Base-by-base conservation (phyloP, 768 basidiomycete genomes). In the Macrolepiota dolichaula region DNA sequence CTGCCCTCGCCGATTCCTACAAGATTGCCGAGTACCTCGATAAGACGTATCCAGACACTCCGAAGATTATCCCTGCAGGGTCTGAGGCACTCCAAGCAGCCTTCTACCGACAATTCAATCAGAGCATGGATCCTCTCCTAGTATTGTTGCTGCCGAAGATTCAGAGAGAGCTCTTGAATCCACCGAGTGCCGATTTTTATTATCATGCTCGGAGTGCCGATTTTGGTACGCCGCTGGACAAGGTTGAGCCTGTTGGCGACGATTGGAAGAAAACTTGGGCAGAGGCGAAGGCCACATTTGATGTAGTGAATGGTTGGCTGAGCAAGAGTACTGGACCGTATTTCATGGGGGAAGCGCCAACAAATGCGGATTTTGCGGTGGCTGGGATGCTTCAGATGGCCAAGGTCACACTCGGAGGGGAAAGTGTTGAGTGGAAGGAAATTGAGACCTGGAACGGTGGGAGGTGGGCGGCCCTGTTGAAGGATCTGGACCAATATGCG, bases 21-120 rank as follows among this genome's bases (percentile, higher is more conserved):
- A 65, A 67, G 22, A 82, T 82, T 53, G 79, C 79, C 0, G 70
- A 72, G 59, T 83, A 82, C 60, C 79, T 81, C 27, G 81, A 83
- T 35, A 69, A 64, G 13, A 69, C 67, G 0, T 82, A 80, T 62
- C 77, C 81, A 4, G 58, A 71, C 49, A 68, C 72, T 0, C 71
- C 69, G 0, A 57, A 53, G 12, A 50, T 71, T 24, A 65, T 74
- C 49, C 70, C 69, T 10, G 32, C 44, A 2, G 59, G 52, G 12
- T 49, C 51, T 5, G 55, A 56, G 24, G 54, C 32, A 2, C 47
- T 64, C 4, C 50, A 56, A 15, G 44, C 50, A 13, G 59, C 53
- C 0, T 62, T 64, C 15, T 37, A 32, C 4, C 17, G 19, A 0
- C 19, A 57, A 10, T 47, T 53, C n/a, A 44, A 29, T 13, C 35